Percentiles rank a stretch among this genome's conserved stretches.
Conservation (phyloP, 2,329 filamentous ascomycete genomes). For the Ophiocordyceps sinensis region DNA sequence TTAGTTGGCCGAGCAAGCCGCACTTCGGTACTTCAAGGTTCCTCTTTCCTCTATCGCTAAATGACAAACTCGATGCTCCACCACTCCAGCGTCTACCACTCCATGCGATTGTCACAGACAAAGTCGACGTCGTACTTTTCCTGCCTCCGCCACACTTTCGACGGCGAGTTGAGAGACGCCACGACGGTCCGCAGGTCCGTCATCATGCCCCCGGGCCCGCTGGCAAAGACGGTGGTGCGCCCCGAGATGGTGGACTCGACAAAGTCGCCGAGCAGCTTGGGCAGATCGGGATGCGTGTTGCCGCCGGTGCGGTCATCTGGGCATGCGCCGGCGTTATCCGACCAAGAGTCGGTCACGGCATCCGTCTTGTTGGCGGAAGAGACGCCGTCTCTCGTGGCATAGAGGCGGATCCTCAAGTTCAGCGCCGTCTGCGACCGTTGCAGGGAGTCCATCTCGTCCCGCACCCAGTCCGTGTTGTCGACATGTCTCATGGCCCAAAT, state of each 20-base stretch:
- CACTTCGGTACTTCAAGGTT: no score
- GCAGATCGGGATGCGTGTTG: slow-evolving; percentile 29
- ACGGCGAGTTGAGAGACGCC: slow-evolving; percentile 35
- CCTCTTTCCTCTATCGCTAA: no score
- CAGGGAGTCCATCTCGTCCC: slow-evolving; percentile 37
- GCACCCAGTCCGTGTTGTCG: slow-evolving; percentile 42
- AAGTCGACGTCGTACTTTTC: slow-evolving; percentile 40
- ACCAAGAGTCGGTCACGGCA: slow-evolving; percentile 10
- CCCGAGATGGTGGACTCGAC: slow-evolving; percentile 30
- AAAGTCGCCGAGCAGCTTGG: slow-evolving; percentile 31
- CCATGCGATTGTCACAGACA: slow-evolving; percentile 45
- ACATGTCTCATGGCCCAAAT: slow-evolving; percentile 47
- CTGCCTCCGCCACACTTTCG: slow-evolving; percentile 42
- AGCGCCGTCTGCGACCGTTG: slow-evolving; percentile 19
- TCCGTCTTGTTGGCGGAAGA: background rate
- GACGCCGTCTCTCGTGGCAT: slow-evolving; percentile 39
- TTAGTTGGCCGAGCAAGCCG: no score
- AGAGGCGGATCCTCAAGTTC: slow-evolving; percentile 39
- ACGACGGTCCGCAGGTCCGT: slow-evolving; percentile 40
- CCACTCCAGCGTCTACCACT: slow-evolving; percentile 31
- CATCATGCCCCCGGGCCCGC: slow-evolving; percentile 46
- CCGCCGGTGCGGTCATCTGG: slow-evolving; percentile 14
- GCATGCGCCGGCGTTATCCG: slow-evolving; percentile 11
- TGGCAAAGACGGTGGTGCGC: slow-evolving; percentile 41
- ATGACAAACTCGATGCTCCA: no score